phyloP scores from a whole-genome alignment of 495 filamentous ascomycete species.

The Eremomyces bilateralis region DNA sequence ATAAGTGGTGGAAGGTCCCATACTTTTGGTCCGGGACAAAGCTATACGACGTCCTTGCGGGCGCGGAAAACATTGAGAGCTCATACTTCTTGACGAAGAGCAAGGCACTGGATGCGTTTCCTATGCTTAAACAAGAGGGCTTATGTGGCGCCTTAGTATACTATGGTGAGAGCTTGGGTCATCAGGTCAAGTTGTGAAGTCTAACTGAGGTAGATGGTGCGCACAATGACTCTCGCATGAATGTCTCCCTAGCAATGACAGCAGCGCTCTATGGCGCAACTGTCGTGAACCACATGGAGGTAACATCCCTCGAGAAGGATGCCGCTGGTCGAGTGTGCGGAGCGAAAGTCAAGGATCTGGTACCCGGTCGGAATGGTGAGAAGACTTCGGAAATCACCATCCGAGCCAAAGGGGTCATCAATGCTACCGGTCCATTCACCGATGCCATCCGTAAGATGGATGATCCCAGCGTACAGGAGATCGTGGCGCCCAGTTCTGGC shows the following conservation, averaged over 20 bases:
- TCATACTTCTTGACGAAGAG: conserved; percentile 92
- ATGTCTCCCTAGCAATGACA: conserved; percentile 88
- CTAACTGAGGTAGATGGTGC: conserved; percentile 41
- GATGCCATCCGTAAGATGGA: conserved; percentile 89
- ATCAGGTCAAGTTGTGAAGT: not conserved
- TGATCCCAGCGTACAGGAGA: conserved; percentile 48
- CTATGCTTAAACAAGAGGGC: conserved; percentile 82
- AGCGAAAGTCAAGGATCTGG: conserved; percentile 53
- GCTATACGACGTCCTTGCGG: conserved; percentile 82
- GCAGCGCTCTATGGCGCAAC: conserved; percentile 85
- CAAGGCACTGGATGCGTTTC: conserved; percentile 86
- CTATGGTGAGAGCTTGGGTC: conserved; percentile 36
- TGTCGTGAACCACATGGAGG: conserved; percentile 82
- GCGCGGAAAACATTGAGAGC: conserved; percentile 88
- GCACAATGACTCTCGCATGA: conserved; percentile 98
- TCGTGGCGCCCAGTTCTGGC: conserved; percentile 83
- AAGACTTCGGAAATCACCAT: conserved; percentile 43
- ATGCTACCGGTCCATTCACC: conserved; percentile 91
- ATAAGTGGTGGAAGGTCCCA: conserved; percentile 93
- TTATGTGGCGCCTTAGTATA: conserved; percentile 86
- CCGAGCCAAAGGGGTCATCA: conserved; percentile 73
- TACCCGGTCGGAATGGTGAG: conserved; percentile 35
- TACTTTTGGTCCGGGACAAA: conserved; percentile 98
- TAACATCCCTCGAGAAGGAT: conserved; percentile 67
- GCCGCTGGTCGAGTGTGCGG: conserved; percentile 57